Evolutionary conservation across 2,329 filamentous ascomycete genomes (phyloP).

Genomic region (Neospermospora avenae): DNA sequence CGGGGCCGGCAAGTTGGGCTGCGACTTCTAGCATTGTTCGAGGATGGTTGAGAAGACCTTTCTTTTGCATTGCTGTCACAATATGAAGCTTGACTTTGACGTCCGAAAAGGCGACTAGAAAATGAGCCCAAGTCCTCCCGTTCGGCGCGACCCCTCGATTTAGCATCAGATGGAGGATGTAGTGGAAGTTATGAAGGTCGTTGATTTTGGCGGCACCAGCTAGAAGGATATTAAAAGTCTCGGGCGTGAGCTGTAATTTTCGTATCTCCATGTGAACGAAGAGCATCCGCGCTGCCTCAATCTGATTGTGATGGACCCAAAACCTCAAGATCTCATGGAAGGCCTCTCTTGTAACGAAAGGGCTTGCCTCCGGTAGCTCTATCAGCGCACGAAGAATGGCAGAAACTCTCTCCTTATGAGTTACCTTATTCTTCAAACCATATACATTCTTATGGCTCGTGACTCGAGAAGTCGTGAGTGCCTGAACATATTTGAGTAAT

Average conservation of each 20-base stretch:
- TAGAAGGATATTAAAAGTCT: slow-evolving; percentile 45
- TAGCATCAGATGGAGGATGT: slow-evolving; percentile 40
- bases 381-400: slow-evolving; percentile 36
- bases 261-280: slow-evolving; percentile 38
- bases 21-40: slow-evolving; percentile 14
- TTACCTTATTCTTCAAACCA: slow-evolving; percentile 15
- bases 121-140: slow-evolving; percentile 41
- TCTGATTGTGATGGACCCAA: slow-evolving; percentile 36
- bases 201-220: slow-evolving; percentile 36
- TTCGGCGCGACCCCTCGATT: slow-evolving; percentile 38
- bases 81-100: slow-evolving; percentile 20
- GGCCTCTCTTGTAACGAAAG: slow-evolving; percentile 39
- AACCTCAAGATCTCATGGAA: slow-evolving; percentile 40
- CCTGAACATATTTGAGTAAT: slow-evolving; percentile 40
- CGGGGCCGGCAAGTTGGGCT: slow-evolving; percentile 17
- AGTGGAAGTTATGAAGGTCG: slow-evolving; percentile 39
- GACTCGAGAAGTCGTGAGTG: slow-evolving; percentile 33
- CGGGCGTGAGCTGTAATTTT: slow-evolving; percentile 32
- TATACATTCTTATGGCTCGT: slow-evolving; percentile 23
- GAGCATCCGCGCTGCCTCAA: slow-evolving; percentile 34
- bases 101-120: slow-evolving; percentile 32
- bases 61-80: slow-evolving; percentile 25
- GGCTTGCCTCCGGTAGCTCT: slow-evolving; percentile 29
- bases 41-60: slow-evolving; percentile 21
- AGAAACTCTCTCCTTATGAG: slow-evolving; percentile 22